Evolutionary conservation across 177 flowering plant species (phyloP).

Genomic region (Vitis hybrid): DNA sequence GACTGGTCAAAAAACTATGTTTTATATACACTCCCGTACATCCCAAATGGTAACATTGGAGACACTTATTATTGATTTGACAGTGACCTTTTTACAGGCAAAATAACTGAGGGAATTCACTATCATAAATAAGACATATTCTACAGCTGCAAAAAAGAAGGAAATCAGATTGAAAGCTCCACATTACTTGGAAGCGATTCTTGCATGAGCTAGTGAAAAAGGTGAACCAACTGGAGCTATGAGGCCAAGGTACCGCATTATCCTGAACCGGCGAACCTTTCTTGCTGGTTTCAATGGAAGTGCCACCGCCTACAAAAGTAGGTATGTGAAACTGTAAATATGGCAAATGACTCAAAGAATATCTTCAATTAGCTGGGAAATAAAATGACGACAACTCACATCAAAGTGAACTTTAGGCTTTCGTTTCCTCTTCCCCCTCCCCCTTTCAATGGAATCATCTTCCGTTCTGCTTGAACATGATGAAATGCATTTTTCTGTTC

Average conservation of each 20-base stretch:
- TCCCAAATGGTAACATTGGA: no score
- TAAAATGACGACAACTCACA: slow-evolving; percentile 32
- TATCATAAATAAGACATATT: no score
- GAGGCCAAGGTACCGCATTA: slow-evolving; percentile 60
- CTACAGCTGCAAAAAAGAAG: no score
- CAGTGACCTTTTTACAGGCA: no score
- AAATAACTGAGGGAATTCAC: no score
- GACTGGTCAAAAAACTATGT: no score
- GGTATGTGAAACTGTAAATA: background rate
- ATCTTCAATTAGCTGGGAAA: background rate
- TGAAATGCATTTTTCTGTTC: slow-evolving; percentile 35
- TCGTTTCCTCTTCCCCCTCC: slow-evolving; percentile 54
- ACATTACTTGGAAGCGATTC: slow-evolving; percentile 18
- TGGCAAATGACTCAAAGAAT: background rate
- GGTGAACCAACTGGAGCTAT: slow-evolving; percentile 54
- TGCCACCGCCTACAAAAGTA: slow-evolving; percentile 30
- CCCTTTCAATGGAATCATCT: slow-evolving; percentile 21
- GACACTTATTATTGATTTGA: no score
- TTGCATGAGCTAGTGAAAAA: slow-evolving; percentile 22
- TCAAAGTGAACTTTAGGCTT: slow-evolving; percentile 50
- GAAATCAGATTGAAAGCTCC: no score
- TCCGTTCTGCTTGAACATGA: slow-evolving; percentile 38
- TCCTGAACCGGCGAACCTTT: slow-evolving; percentile 45
- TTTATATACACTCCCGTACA: no score
- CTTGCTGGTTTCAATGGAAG: slow-evolving; percentile 29